A percentile compares a stretch with the other conserved stretches of the same genome.
Conservation (phyloP, 2,329 filamentous ascomycete genomes). For the Fonsecaea nubica region DNA sequence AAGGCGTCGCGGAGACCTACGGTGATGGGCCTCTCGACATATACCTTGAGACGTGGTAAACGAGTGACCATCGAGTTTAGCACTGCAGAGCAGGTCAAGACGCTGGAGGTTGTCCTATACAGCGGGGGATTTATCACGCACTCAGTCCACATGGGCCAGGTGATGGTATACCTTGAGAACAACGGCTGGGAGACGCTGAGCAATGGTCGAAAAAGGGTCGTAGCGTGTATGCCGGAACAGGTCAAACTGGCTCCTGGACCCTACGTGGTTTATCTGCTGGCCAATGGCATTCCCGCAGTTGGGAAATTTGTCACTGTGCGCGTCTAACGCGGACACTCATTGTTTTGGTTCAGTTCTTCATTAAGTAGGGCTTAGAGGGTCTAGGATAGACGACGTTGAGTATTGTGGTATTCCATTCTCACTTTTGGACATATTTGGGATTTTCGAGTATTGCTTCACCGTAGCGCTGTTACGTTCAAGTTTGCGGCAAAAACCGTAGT, state of each 20-base stretch:
- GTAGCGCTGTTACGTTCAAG: not conserved
- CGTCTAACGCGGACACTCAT: conserved; percentile 7
- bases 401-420: not conserved
- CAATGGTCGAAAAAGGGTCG: conserved; percentile 53
- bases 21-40: conserved; percentile 54
- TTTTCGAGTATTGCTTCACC: not conserved
- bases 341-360: not conserved
- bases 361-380: not conserved
- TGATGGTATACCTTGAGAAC: conserved; percentile 62
- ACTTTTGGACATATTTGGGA: too few species aligned
- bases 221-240: conserved; percentile 60
- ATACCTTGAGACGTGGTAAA: conserved; percentile 52
- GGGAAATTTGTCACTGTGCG: conserved; percentile 57
- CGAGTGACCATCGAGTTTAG: conserved; percentile 52
- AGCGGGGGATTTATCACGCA: conserved; percentile 68
- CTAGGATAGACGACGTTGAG: not conserved
- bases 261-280: conserved; percentile 65
- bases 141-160: conserved; percentile 66
- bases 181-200: conserved; percentile 54
- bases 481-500: not conserved
- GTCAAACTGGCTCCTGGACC: conserved; percentile 64
- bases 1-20: conserved; percentile 58
- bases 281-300: conserved; percentile 61
- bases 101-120: conserved; percentile 59
- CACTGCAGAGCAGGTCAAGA: conserved; percentile 40